These are phyloP conservation scores for Penicillium simplicissimum DNA, from an alignment of 495 filamentous ascomycete genomes.

Conservation along the genomic window DNA sequence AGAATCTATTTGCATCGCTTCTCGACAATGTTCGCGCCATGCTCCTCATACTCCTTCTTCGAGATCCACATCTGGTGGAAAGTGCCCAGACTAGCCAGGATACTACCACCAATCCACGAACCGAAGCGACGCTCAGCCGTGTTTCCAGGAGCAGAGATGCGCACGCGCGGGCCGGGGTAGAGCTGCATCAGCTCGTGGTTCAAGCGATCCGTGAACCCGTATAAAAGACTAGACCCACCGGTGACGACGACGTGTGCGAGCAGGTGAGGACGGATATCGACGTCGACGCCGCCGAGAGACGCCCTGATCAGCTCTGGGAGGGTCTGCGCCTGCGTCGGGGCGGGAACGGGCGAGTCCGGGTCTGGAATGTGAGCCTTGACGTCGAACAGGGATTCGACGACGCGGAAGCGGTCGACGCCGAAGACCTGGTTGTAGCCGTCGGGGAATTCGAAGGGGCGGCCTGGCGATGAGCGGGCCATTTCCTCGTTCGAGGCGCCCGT, in stretches of 20 bases:
- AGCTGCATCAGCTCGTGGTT: slow-evolving; percentile 75
- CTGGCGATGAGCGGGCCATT: slow-evolving; percentile 59
- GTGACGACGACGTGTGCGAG: slow-evolving; percentile 91
- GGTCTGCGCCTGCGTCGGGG: slow-evolving; percentile 66
- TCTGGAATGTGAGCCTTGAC: slow-evolving; percentile 58
- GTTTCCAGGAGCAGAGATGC: slow-evolving; percentile 81
- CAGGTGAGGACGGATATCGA: slow-evolving; percentile 81
- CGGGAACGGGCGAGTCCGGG: slow-evolving; percentile 45
- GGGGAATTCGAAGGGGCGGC: slow-evolving; percentile 92
- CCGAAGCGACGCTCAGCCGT: slow-evolving; percentile 85
- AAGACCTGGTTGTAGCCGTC: slow-evolving; percentile 95
- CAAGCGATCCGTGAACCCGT: slow-evolving; percentile 87
- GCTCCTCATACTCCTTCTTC: slow-evolving; percentile 63
- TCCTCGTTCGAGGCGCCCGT: slow-evolving; percentile 68
- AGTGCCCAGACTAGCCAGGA: slow-evolving; percentile 92
- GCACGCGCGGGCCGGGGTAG: slow-evolving; percentile 80
- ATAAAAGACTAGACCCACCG: slow-evolving; percentile 78
- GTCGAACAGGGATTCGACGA: slow-evolving; percentile 87
- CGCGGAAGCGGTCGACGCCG: slow-evolving; percentile 77
- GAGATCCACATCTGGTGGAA: slow-evolving; percentile 99
- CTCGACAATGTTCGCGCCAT: slow-evolving; percentile 60
- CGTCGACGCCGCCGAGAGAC: slow-evolving; percentile 76
- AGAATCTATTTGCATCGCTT: slow-evolving; percentile 56
- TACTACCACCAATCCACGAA: slow-evolving; percentile 95
- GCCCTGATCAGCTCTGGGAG: slow-evolving; percentile 77